Evolutionary conservation across 139 green algal genomes (phyloP), one percentile per base, ranked within the genome.

Genomic region (Chlamydomonas sphaeroides): DNA sequence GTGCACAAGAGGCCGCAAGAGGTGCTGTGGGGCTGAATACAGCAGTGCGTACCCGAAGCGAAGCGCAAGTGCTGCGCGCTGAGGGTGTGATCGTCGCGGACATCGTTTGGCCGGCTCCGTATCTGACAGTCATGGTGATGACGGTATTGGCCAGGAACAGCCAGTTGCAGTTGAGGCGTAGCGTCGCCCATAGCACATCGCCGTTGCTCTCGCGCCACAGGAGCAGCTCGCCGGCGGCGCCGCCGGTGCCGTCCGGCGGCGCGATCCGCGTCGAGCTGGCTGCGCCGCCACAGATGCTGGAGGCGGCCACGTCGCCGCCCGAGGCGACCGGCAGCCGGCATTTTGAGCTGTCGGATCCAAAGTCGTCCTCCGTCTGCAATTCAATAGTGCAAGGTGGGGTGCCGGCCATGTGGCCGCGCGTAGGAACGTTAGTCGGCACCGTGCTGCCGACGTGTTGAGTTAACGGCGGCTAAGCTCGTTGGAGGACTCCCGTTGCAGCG

Each of bases 131-230:
- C 15, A 72, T 23, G 6, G 36, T 20, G 2, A 38, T 7, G 32
- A 20, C 39, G 21, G 38, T 28, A 15, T 30, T 23, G n/a, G n/a
- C n/a, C n/a, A n/a, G n/a, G 3, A 72, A 35, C 33, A 72, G 25
- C 65, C 65, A 72, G 65, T 56, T 53, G 38, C 65, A 72, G 36
- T 51, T 33, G 38, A 72, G 38, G 21, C 65, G 36, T 38, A 72
- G 65, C 6, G 65, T 72, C 38, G 38, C 65, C 21, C 38, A 38
- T 38, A 72, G 65, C 65, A 72, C 65, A 18, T 53, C 23, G 3
- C 65, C 65, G 8, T 38, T 38, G 38, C 38, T 56, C 65, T 72
- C 65, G 23, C 65, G 65, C 65, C 65, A 72, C 38, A 41, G 25
- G 38, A 72, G 38, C 65, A 72, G 36, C 65, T 51, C 65, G 38